phyloP scores from a whole-genome alignment of 2,329 filamentous ascomycete genomes.

The Ophiosphaerella korrae region DNA sequence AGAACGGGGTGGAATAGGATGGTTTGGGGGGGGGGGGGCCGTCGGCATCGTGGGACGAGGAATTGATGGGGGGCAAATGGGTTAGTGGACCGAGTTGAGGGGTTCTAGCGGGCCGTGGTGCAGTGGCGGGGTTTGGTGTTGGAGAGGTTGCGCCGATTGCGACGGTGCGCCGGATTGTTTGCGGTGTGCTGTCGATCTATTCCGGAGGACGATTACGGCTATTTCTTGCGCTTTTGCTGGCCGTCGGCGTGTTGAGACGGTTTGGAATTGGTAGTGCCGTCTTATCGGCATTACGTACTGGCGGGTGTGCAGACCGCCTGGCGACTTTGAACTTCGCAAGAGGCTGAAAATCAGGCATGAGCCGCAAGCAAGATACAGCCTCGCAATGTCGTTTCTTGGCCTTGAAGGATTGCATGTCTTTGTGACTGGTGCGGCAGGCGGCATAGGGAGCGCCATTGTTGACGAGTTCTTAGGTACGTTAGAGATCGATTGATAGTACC shows the following conservation, averaged over 20 bases:
- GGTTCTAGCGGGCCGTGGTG: no score
- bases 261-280: not conserved
- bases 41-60: no score
- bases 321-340: not conserved
- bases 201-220: no score
- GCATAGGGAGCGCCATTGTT: constrained; percentile 57
- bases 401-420: constrained; percentile 59
- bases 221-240: not conserved
- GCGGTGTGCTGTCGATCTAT: no score
- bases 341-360: no score
- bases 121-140: no score
- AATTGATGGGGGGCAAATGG: no score
- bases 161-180: no score
- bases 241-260: not conserved
- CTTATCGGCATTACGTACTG: constrained; percentile 14
- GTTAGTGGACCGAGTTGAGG: no score
- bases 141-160: no score
- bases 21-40: no score
- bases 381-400: constrained; percentile 51
- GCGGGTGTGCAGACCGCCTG: not conserved
- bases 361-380: not conserved
- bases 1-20: not conserved
- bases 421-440: constrained; percentile 59
- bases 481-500: not conserved
- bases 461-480: constrained; percentile 57